phyloP scores from a whole-genome alignment of 495 filamentous ascomycete species.

The Xylaria grammica region DNA sequence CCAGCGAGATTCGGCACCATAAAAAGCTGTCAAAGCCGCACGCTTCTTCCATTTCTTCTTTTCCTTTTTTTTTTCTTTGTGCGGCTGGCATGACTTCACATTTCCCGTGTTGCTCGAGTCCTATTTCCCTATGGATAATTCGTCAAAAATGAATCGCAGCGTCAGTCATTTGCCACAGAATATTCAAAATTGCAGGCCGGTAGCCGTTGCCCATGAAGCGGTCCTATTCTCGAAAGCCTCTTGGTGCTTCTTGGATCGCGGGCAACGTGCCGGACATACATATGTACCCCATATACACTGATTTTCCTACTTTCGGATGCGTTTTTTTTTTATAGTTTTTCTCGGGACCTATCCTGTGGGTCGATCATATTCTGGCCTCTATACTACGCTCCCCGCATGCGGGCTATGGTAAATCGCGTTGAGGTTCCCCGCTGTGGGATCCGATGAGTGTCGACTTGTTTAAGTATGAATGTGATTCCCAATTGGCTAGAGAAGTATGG shows the following conservation, averaged over 20 bases:
- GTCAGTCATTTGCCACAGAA: conserved; percentile 55
- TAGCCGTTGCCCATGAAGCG: conserved; percentile 41
- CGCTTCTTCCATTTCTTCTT: conserved; percentile 15
- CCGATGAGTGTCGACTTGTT: not conserved
- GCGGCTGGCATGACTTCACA: conserved; percentile 49
- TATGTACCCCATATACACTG: not conserved
- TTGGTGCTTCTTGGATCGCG: conserved; percentile 49
- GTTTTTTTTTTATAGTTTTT: not conserved
- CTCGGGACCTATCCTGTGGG: too few species aligned
- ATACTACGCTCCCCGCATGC: too few species aligned
- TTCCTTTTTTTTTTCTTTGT: conserved; percentile 37
- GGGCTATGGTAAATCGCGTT: too few species aligned
- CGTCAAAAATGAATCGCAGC: conserved; percentile 45
- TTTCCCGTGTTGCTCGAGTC: conserved; percentile 56
- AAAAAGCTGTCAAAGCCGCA: conserved; percentile 6
- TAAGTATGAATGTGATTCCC: not conserved
- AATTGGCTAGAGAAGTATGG: not conserved
- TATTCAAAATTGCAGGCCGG: conserved; percentile 54
- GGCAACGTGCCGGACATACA: conserved; percentile 51
- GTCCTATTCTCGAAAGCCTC: conserved; percentile 45
- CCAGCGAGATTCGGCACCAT: conserved; percentile 1
- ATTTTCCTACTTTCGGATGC: too few species aligned
- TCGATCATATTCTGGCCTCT: too few species aligned
- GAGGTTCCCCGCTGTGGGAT: too few species aligned
- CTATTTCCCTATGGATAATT: conserved; percentile 40